These are phyloP conservation scores for Camellia japonica DNA, from an alignment of 148 eudicot genomes.

Conservation along the genomic window DNA sequence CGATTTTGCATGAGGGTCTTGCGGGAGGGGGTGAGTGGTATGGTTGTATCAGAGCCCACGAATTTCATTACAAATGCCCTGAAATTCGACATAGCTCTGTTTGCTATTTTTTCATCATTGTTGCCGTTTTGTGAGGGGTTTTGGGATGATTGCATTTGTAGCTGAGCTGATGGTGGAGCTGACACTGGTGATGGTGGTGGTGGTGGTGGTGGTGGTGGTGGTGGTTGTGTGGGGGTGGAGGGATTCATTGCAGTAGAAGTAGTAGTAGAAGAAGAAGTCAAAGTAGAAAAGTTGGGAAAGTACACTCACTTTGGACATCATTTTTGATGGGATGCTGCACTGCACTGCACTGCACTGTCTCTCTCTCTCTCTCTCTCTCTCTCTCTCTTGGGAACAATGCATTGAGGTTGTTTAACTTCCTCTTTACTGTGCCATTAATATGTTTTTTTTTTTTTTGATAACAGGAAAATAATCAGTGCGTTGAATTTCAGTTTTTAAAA, in stretches of 20 bases:
- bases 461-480: too few species aligned
- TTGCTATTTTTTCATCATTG: neutral
- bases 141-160: neutral
- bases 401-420: too few species aligned
- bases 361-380: too few species aligned
- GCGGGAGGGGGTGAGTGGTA: neutral
- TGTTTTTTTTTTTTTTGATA: too few species aligned
- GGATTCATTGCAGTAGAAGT: too few species aligned
- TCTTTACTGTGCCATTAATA: too few species aligned
- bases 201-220: neutral
- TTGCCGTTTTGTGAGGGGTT: neutral
- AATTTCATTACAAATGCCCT: constrained; percentile 25
- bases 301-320: too few species aligned
- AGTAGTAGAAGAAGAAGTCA: neutral
- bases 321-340: too few species aligned
- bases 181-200: neutral
- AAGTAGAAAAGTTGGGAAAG: neutral
- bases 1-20: constrained; percentile 21
- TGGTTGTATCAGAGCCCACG: constrained; percentile 25
- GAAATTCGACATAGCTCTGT: constrained; percentile 31
- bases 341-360: too few species aligned
- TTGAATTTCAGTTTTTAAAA: too few species aligned
- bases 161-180: neutral
- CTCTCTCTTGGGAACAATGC: too few species aligned
- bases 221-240: neutral